Evolutionary conservation across 371 early-diverging fungal species (phyloP).

Genomic region (Actinomortierella wolfii): DNA sequence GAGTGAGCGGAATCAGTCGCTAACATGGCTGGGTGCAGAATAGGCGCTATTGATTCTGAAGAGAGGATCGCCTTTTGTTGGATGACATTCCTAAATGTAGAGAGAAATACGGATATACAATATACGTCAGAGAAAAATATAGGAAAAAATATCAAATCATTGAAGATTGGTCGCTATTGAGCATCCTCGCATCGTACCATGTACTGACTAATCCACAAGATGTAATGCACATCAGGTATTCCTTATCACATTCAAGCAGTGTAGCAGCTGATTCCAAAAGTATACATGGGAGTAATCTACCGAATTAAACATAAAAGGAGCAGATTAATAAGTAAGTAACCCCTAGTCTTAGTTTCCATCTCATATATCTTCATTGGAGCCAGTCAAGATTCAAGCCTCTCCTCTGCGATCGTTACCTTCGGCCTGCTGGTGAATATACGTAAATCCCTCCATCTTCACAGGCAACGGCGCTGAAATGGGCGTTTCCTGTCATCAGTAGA

Average conservation of each 20-base stretch:
- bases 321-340: constrained; percentile 1
- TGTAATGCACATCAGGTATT: constrained; percentile 70
- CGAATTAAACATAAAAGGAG: not conserved
- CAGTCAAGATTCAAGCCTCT: constrained; percentile 6
- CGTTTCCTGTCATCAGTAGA: constrained; percentile 64
- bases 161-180: no score
- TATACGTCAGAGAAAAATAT: not conserved
- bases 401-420: constrained; percentile 52
- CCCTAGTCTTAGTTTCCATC: no score
- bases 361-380: not conserved
- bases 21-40: constrained; percentile 54
- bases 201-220: constrained; percentile 65
- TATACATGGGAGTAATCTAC: constrained; percentile 70
- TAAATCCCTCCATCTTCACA: constrained; percentile 76
- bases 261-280: constrained; percentile 69
- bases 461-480: constrained; percentile 59
- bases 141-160: no score
- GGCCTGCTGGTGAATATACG: constrained; percentile 70
- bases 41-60: constrained; percentile 63
- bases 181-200: constrained; percentile 53
- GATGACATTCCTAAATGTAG: constrained; percentile 60
- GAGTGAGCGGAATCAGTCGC: constrained; percentile 45
- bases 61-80: constrained; percentile 51
- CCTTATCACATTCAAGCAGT: constrained; percentile 57
- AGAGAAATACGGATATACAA: not conserved